These are phyloP conservation scores for Rugosomyces carneus DNA, from an alignment of 1,284 basidiomycete genomes.

Conservation along the genomic window DNA sequence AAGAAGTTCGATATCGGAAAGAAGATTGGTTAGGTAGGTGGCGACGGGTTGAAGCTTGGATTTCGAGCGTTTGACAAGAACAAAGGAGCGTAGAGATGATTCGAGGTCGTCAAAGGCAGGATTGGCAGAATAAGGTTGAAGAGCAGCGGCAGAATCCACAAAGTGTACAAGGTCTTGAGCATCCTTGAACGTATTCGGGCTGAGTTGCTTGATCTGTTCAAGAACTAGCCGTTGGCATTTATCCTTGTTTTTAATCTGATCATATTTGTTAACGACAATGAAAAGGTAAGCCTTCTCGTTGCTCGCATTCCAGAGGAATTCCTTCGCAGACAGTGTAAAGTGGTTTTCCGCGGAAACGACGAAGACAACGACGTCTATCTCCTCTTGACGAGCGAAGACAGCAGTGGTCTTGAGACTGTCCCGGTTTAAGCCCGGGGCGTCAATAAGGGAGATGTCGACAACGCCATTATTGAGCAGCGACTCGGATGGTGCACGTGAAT, in stretches of 20 bases:
- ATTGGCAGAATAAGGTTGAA: conserved; percentile 58
- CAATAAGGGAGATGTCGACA: conserved; percentile 97
- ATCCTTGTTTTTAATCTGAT: conserved; percentile 93
- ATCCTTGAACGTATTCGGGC: conserved; percentile 88
- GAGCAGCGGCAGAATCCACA: conserved; percentile 82
- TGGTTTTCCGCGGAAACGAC: conserved; percentile 98
- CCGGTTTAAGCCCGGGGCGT: conserved; percentile 95
- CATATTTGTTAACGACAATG: conserved; percentile 98
- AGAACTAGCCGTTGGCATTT: conserved; percentile 87
- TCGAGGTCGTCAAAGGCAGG: conserved; percentile 85
- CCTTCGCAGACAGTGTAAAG: conserved; percentile 93
- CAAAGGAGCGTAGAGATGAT: conserved; percentile 90
- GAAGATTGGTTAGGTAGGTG: conserved; percentile 86
- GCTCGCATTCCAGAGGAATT: conserved; percentile 91
- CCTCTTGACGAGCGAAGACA: conserved; percentile 92
- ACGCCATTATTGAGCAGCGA: conserved; percentile 94
- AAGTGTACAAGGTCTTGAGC: conserved; percentile 96
- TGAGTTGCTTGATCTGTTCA: conserved; percentile 92
- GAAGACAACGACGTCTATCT: conserved; percentile 98
- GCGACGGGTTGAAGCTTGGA: conserved; percentile 96
- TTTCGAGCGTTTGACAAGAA: conserved; percentile 90
- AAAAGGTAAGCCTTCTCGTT: conserved; percentile 98
- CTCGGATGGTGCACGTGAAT: conserved; percentile 65
- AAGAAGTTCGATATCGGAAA: conserved; percentile 86
- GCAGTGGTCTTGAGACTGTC: conserved; percentile 96